A percentile compares a stretch with the other conserved stretches of the same genome.
Conservation (phyloP, 2,329 filamentous ascomycete genomes). For the Scedosporium minutisporum region DNA sequence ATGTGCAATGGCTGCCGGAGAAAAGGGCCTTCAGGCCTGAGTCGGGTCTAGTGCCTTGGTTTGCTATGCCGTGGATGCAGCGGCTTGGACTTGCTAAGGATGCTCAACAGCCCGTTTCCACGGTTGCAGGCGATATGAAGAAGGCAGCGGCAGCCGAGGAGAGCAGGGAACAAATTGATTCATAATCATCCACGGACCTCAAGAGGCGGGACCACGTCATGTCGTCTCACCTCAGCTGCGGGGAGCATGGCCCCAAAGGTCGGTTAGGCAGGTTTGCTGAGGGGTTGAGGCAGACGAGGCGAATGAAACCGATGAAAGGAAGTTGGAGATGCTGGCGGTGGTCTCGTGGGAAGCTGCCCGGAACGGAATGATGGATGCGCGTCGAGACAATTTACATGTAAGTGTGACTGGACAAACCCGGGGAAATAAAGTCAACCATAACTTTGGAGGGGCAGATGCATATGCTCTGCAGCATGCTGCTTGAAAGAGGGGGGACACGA, state of each 20-base stretch:
- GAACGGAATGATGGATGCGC: not conserved
- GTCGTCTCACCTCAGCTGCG: slow-evolving; percentile 1
- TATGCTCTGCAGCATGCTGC: not conserved
- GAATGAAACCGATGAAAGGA: not conserved
- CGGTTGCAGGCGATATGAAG: not conserved
- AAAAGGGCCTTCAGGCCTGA: not conserved
- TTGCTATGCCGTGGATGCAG: not conserved
- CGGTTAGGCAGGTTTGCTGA: not conserved
- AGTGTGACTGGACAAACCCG: not conserved
- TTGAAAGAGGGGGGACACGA: no score
- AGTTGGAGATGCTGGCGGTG: not conserved
- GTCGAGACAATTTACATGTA: not conserved
- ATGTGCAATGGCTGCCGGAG: not conserved
- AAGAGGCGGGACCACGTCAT: not conserved
- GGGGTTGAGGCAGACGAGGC: not conserved
- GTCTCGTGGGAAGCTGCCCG: not conserved
- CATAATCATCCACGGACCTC: not conserved
- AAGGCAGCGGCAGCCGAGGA: not conserved
- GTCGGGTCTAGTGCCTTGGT: not conserved
- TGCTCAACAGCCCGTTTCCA: not conserved
- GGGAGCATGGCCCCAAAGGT: not conserved
- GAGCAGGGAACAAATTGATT: not conserved
- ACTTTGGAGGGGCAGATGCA: not conserved
- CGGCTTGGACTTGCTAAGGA: not conserved
- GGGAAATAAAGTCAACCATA: not conserved